Evolutionary conservation across 306 rosid species (phyloP).

Genomic region (Comarum palustre): DNA sequence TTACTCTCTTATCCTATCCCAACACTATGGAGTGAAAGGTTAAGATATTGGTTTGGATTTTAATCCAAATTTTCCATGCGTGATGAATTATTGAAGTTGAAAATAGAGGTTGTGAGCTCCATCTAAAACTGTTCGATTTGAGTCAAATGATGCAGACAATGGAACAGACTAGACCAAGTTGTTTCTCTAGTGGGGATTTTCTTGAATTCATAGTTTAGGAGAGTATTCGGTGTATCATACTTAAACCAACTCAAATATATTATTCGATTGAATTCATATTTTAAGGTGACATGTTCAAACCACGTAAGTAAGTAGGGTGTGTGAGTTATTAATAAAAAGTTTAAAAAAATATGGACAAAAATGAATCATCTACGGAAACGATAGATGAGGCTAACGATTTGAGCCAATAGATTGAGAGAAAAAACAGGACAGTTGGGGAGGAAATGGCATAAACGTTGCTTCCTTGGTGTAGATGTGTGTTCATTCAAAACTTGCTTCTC

Average conservation of each 20-base stretch:
- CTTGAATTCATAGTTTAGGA: no score
- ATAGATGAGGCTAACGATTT: neutral
- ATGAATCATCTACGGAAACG: neutral
- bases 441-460: neutral
- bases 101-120: neutral
- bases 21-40: neutral
- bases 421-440: neutral
- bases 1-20: neutral
- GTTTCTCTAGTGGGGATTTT: neutral
- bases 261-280: no score
- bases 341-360: neutral
- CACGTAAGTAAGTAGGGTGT: no score
- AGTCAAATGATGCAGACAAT: neutral
- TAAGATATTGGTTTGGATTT: neutral
- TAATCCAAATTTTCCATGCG: neutral
- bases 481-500: neutral
- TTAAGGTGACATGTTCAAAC: no score
- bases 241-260: no score
- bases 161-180: neutral
- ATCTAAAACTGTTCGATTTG: neutral
- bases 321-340: no score
- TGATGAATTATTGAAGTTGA: constrained; percentile 1
- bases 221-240: no score
- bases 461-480: neutral
- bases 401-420: neutral